A percentile compares a stretch with the other conserved stretches of the same genome.
phyloP scores from a whole-genome alignment of 2,329 filamentous ascomycete species.

The Cadophora sp. region DNA sequence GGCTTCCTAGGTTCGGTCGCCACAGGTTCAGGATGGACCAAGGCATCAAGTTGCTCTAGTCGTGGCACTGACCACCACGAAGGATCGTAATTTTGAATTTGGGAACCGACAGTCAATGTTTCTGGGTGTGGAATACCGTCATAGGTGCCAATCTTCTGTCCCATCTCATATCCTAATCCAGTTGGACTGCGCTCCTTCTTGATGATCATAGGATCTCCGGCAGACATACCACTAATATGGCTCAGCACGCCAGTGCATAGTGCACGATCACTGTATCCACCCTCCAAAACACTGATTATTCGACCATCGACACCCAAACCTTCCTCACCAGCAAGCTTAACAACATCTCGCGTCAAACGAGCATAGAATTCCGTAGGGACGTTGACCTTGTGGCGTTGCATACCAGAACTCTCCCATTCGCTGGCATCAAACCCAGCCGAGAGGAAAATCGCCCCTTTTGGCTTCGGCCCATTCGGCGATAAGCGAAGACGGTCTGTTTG shows the following conservation, averaged over 20 bases:
- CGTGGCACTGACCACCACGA: slow-evolving; percentile 73
- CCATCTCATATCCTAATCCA: slow-evolving; percentile 66
- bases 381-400: slow-evolving; percentile 96
- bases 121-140: slow-evolving; percentile 38
- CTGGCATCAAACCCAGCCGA: slow-evolving; percentile 97
- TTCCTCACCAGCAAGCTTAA: slow-evolving; percentile 81
- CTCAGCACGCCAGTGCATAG: slow-evolving; percentile 87
- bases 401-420: slow-evolving; percentile 88
- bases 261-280: slow-evolving; percentile 93
- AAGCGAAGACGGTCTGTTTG: slow-evolving; percentile 72
- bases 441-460: slow-evolving; percentile 89
- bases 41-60: slow-evolving; percentile 72
- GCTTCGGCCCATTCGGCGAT: slow-evolving; percentile 62
- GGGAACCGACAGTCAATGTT: slow-evolving; percentile 22
- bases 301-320: slow-evolving; percentile 80
- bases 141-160: slow-evolving; percentile 55
- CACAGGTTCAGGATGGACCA: slow-evolving; percentile 58
- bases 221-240: slow-evolving; percentile 83
- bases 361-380: slow-evolving; percentile 98
- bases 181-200: slow-evolving; percentile 48
- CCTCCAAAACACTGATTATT: slow-evolving; percentile 92
- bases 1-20: slow-evolving; percentile 59
- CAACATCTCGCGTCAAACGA: slow-evolving; percentile 84
- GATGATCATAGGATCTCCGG: slow-evolving; percentile 53
- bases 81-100: slow-evolving; percentile 62